phyloP scores from a whole-genome alignment of 306 rosid species.

The cucumber (Cucumis sativus) region DNA sequence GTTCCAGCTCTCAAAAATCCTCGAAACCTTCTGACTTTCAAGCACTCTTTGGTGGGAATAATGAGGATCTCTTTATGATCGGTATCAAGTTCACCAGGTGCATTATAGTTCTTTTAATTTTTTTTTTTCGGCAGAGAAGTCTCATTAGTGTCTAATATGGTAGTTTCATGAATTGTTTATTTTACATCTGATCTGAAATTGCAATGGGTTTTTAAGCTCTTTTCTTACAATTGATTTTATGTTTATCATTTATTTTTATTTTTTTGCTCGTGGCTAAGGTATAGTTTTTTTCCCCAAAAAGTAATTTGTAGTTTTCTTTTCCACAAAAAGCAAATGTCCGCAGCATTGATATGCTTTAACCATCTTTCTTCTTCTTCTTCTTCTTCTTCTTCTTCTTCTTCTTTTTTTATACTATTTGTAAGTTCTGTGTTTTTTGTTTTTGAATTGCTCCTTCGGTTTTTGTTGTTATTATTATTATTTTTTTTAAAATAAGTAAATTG shows the following conservation, averaged over 20 bases:
- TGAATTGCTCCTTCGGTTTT: no score
- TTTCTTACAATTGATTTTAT: neutral
- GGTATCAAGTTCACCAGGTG: slow-evolving; percentile 89
- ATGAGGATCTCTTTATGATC: slow-evolving; percentile 73
- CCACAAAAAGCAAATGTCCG: neutral
- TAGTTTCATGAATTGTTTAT: neutral
- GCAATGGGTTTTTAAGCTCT: neutral
- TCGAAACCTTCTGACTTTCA: slow-evolving; percentile 66
- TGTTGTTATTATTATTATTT: no score
- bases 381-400: no score
- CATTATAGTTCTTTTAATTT: neutral
- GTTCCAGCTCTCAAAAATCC: slow-evolving; percentile 24
- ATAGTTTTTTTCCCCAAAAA: neutral
- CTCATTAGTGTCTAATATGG: neutral
- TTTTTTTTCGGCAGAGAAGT: neutral
- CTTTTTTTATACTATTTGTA: neutral
- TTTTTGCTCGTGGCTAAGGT: neutral
- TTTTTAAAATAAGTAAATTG: neutral
- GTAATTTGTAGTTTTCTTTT: neutral
- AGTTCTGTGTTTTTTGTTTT: neutral
- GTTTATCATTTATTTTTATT: neutral
- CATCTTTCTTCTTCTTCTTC: no score
- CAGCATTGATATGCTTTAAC: neutral
- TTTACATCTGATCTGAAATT: neutral
- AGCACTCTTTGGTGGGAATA: slow-evolving; percentile 71